Base-by-base conservation (phyloP, 495 filamentous ascomycete genomes). In the Wilcoxina mikolae region DNA sequence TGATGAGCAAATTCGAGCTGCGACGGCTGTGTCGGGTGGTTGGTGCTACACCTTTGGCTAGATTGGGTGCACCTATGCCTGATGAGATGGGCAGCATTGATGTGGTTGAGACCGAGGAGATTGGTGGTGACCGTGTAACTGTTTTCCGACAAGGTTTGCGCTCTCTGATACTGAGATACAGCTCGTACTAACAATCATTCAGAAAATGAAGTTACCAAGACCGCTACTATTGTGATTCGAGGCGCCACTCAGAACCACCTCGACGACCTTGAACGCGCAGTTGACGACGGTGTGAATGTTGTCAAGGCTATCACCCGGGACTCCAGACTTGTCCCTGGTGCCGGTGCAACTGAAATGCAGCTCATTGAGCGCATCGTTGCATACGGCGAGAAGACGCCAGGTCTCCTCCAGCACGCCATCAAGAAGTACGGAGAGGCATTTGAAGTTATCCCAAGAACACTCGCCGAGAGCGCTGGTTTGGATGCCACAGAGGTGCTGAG, bases 281-380 rank as follows among this genome's bases (percentile, higher is more conserved):
- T 99, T 28, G 93, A 99, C 61, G 93, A 99, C 64, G 93, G 93
- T 56, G 93, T 99, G 62, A 99, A 95, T 66, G 93, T 94, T 46
- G 85, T 99, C 64, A 99, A 99, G 72, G 91, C 93, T 55, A 89
- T 96, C 71, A 95, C 91, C 56, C 84, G 85, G 67, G 93, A 96
- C 65, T 72, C 88, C 28, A 78, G 85, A 50, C 76, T 99, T 18
- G 87, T 96, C 0, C 90, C 93, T 48, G 93, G 93, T 47, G 93
- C 93, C 39, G 93, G 93, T 51, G 93, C 93, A 24, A 87, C 91
- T 49, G 93, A 99, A 69, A 82, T 95, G 71, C 87, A 95, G 71
- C 77, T 99, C 45, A 81, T 94, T 20, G 88, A 94, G 73, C 80
- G 88, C 59, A 85, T 99, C 70, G 80, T 82, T 59, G 82, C 81